Conservation (phyloP, 768 basidiomycete species). For the Tephrocybe sp. region DNA sequence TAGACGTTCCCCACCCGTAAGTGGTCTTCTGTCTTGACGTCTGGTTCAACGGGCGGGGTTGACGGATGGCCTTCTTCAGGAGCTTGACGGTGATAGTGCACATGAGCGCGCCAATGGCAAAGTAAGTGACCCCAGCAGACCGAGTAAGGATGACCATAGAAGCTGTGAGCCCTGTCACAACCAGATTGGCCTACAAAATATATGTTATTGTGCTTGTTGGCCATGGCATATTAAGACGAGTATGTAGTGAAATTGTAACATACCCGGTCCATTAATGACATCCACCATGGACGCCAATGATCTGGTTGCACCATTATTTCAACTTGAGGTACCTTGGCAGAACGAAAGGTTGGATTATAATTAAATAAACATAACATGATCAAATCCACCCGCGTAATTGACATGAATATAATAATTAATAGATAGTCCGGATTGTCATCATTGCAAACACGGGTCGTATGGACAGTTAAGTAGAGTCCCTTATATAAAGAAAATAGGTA, state of each 20-base stretch:
- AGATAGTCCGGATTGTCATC: neutral
- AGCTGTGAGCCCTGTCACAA: conserved; percentile 52
- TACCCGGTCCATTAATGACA: conserved; percentile 40
- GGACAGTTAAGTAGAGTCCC: neutral
- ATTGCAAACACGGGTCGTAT: neutral
- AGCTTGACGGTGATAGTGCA: conserved; percentile 60
- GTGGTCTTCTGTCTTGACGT: conserved; percentile 44
- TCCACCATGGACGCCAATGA: conserved; percentile 23
- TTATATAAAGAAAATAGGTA: neutral
- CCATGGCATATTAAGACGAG: too few species aligned
- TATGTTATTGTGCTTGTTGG: too few species aligned
- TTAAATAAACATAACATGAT: too few species aligned
- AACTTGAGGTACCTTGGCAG: too few species aligned
- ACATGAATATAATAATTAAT: neutral
- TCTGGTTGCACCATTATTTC: neutral
- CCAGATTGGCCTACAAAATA: conserved; percentile 63
- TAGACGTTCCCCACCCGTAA: conserved; percentile 56
- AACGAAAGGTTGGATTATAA: too few species aligned
- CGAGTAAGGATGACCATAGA: conserved; percentile 53
- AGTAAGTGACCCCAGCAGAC: conserved; percentile 61
- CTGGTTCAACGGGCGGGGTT: conserved; percentile 53
- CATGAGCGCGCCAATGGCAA: conserved; percentile 51
- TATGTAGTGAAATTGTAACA: too few species aligned
- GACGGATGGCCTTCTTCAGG: conserved; percentile 58
- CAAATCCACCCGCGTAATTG: neutral